Conservation (phyloP, 225 moss, liverwort and hornwort species). For the Neckera pumila region DNA sequence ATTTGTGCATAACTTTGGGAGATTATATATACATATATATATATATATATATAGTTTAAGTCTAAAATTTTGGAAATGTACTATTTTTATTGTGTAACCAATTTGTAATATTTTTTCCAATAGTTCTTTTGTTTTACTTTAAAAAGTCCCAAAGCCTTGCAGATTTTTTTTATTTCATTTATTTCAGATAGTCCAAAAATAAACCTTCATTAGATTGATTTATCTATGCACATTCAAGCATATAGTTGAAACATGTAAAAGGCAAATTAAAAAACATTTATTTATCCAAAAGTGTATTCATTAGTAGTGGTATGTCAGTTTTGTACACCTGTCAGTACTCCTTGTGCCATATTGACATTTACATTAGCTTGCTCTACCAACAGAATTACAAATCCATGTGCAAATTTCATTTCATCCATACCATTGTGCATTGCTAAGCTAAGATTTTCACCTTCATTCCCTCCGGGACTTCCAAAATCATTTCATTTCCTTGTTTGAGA, state of each 20-base stretch:
- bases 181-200: background rate
- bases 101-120: background rate
- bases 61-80: background rate
- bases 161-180: background rate
- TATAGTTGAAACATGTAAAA: background rate
- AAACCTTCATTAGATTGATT: background rate
- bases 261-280: background rate
- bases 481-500: background rate
- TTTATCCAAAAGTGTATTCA: background rate
- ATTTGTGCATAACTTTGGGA: background rate
- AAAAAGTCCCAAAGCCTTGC: rapidly evolving
- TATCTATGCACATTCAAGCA: no score
- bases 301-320: rapidly evolving
- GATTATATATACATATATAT: rapidly evolving
- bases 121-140: no score
- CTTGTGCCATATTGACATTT: no score
- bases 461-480: rapidly evolving
- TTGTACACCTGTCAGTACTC: background rate
- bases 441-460: no score
- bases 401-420: background rate
- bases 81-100: background rate
- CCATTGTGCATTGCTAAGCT: no score
- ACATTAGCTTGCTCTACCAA: background rate
- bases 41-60: no score
- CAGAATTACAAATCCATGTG: background rate